Evolutionary conservation across 2,329 filamentous ascomycete species (phyloP).

Genomic region (Aspergillus fructus): DNA sequence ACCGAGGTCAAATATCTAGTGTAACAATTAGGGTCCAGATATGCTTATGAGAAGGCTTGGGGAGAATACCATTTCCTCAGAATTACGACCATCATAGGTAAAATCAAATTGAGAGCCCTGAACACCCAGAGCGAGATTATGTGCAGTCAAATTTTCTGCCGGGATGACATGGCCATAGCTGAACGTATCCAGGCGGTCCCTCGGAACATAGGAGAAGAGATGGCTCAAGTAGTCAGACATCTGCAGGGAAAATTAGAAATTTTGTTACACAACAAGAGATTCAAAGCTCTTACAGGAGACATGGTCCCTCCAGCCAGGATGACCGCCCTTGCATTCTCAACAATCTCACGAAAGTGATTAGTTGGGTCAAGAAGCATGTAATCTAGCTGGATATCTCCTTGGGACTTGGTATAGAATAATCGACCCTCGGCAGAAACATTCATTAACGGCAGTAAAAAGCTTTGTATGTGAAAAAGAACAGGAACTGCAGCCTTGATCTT

Average conservation of each 20-base stretch:
- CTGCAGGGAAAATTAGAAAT: conserved; percentile 27
- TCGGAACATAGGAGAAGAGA: conserved; percentile 72
- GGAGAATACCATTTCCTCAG: conserved; percentile 58
- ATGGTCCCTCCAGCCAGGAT: conserved; percentile 94
- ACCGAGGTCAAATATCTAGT: conserved; percentile 69
- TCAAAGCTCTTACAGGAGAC: conserved; percentile 64
- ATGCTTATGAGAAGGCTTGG: not conserved
- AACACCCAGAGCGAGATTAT: conserved; percentile 60
- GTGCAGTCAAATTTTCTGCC: conserved; percentile 73
- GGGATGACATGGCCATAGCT: conserved; percentile 97
- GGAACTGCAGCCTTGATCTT: conserved; percentile 44
- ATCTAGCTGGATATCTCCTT: conserved; percentile 61
- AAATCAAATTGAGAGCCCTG: conserved; percentile 70
- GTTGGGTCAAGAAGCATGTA: conserved; percentile 91
- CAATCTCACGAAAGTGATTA: conserved; percentile 84
- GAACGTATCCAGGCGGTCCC: conserved; percentile 69
- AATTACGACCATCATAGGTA: conserved; percentile 74
- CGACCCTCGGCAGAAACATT: conserved; percentile 72
- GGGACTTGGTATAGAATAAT: conserved; percentile 55
- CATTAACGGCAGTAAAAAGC: conserved; percentile 76
- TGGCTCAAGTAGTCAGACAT: conserved; percentile 87
- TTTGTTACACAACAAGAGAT: not conserved
- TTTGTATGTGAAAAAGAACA: conserved; percentile 62
- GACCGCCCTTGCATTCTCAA: conserved; percentile 79
- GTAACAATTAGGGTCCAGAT: not conserved